A percentile compares a stretch with the other conserved stretches of the same genome.
Evolutionary conservation across 331 rosid species (phyloP).

Genomic region (Dryas integrifolia): DNA sequence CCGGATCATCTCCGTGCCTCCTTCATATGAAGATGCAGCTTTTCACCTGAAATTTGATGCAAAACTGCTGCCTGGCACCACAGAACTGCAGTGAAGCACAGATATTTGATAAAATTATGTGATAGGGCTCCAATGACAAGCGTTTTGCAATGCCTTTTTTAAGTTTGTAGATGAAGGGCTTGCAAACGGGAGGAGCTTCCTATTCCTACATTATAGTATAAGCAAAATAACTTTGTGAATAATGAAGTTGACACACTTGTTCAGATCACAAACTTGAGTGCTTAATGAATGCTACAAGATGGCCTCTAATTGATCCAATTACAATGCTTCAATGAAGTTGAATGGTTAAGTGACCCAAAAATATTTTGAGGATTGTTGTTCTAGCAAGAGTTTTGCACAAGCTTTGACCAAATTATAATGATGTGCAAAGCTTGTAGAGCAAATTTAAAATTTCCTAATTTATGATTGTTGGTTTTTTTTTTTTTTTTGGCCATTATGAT

Average conservation of each 20-base stretch:
- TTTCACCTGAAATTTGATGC: not conserved
- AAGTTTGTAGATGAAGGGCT: not conserved
- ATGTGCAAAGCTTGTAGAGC: no score
- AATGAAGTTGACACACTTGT: not conserved
- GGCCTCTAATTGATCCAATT: no score
- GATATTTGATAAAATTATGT: not conserved
- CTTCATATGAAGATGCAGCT: not conserved
- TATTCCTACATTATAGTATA: not conserved
- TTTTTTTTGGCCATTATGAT: no score
- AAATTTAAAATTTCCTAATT: no score
- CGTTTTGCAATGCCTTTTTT: not conserved
- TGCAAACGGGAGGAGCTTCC: constrained; percentile 16
- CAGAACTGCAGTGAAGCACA: not conserved
- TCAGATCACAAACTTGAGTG: not conserved
- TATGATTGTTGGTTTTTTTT: not conserved
- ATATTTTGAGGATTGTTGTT: not conserved
- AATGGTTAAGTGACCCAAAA: not conserved
- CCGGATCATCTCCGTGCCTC: not conserved
- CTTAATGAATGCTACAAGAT: no score
- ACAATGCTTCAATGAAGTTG: not conserved
- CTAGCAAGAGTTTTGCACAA: not conserved
- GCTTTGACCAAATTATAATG: not conserved
- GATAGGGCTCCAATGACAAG: not conserved
- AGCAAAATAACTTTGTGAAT: constrained; percentile 6
- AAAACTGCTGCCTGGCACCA: not conserved